Conservation (phyloP, 2,329 filamentous ascomycete genomes). For the Beauveria bassiana region DNA sequence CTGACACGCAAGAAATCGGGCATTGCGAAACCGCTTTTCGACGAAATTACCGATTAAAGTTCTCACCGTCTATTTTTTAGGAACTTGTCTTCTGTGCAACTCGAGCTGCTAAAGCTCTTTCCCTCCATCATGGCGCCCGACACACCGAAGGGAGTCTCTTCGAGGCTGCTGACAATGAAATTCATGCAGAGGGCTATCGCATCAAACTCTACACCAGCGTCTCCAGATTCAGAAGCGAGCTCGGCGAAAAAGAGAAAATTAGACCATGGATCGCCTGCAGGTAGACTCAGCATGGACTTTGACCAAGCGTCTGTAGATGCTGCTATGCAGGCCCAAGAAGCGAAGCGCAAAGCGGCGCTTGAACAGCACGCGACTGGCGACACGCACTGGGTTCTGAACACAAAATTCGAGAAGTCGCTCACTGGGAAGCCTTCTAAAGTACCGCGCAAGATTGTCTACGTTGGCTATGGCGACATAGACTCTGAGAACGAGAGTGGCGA, state of each 20-base stretch:
- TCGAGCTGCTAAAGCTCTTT: neutral
- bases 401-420: constrained; percentile 23
- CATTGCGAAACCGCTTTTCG: neutral
- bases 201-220: constrained; percentile 39
- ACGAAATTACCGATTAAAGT: too few relatives aligned
- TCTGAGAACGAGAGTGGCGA: constrained; percentile 27
- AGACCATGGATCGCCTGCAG: constrained; percentile 29
- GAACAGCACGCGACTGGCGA: constrained; percentile 59
- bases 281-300: constrained; percentile 30
- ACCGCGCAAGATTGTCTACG: constrained; percentile 51
- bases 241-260: constrained; percentile 57
- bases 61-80: neutral
- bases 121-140: constrained; percentile 35
- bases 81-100: neutral
- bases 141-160: constrained; percentile 67
- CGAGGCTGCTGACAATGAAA: constrained; percentile 86
- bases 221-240: constrained; percentile 41
- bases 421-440: constrained; percentile 25
- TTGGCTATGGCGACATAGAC: constrained; percentile 45
- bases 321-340: constrained; percentile 59
- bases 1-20: neutral
- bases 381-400: constrained; percentile 67
- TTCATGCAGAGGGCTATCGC: constrained; percentile 89
- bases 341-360: constrained; percentile 52
- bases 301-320: constrained; percentile 55